phyloP scores from a whole-genome alignment of 768 basidiomycete species.

The Lanmaoa rubissima region DNA sequence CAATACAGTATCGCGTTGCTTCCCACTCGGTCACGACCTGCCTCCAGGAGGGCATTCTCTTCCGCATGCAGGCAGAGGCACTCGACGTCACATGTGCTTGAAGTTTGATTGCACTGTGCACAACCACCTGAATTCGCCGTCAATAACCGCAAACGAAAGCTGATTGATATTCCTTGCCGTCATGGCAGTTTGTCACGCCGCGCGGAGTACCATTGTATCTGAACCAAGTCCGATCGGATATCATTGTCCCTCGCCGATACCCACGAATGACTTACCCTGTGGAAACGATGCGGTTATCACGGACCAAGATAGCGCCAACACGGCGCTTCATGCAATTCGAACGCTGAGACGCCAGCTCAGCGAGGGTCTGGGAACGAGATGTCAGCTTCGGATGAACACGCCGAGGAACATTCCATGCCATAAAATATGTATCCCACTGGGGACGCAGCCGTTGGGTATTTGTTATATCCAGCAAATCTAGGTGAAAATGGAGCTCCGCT shows the following conservation, averaged over 20 bases:
- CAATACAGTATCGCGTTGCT: conserved; percentile 87
- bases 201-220: conserved; percentile 97
- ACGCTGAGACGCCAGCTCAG: conserved; percentile 82
- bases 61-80: conserved; percentile 97
- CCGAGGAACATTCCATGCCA: conserved; percentile 51
- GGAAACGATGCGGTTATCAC: conserved; percentile 74
- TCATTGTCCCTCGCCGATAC: neutral
- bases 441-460: conserved; percentile 79
- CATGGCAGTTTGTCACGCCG: conserved; percentile 82
- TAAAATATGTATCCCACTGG: conserved; percentile 95
- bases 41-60: conserved; percentile 95
- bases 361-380: conserved; percentile 62
- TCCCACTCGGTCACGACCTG: conserved; percentile 88
- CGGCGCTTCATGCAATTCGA: conserved; percentile 98
- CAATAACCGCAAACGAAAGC: conserved; percentile 29
- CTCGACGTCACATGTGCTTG: conserved; percentile 52
- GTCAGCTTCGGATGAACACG: conserved; percentile 4
- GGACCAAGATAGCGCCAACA: conserved; percentile 91
- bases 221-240: conserved; percentile 3
- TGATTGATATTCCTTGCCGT: conserved; percentile 16
- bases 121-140: conserved; percentile 87
- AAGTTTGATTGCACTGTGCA: conserved; percentile 64
- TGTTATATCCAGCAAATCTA: conserved; percentile 67
- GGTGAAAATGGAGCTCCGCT: conserved; percentile 53
- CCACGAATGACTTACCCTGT: conserved; percentile 56